Conservation (phyloP, 179 eudicot species). For the Spergularia azorica region DNA sequence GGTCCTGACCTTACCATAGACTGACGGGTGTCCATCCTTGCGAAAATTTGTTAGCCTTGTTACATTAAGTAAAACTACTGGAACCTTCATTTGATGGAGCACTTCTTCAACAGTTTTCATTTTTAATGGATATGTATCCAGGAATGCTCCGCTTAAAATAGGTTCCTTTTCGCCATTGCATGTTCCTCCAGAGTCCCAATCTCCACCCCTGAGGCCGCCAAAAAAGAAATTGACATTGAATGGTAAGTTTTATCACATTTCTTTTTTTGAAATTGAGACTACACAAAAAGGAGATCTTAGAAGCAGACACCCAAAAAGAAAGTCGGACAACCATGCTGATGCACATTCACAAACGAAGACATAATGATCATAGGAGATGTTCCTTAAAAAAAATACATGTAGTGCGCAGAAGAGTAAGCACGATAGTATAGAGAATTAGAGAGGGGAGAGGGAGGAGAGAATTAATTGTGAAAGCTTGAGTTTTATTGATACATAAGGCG, state of each 20-base stretch:
- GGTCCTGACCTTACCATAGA: constrained; percentile 55
- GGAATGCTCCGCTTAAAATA: constrained; percentile 48
- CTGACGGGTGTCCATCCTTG: constrained; percentile 91
- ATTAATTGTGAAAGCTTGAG: too few species aligned
- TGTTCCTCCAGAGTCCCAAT: constrained; percentile 95
- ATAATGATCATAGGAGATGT: neutral
- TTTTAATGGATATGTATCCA: constrained; percentile 67
- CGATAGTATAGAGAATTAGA: too few species aligned
- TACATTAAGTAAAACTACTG: constrained; percentile 65
- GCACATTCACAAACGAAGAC: neutral
- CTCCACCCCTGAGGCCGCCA: constrained; percentile 69
- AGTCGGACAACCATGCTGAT: neutral
- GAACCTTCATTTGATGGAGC: constrained; percentile 58
- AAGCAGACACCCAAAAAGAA: neutral
- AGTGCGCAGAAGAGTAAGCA: constrained; percentile 85
- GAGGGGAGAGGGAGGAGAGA: too few species aligned
- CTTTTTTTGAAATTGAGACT: neutral
- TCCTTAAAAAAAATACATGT: constrained; percentile 44
- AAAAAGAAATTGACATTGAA: neutral
- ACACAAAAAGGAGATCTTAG: neutral
- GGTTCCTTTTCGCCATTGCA: constrained; percentile 85
- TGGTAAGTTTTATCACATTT: neutral
- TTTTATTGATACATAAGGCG: too few species aligned
- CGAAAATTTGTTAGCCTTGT: constrained; percentile 80
- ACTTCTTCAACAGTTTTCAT: constrained; percentile 85